Base-by-base conservation (phyloP, 1,139 yeast species). In the Nakaseomyces delphensis region DNA sequence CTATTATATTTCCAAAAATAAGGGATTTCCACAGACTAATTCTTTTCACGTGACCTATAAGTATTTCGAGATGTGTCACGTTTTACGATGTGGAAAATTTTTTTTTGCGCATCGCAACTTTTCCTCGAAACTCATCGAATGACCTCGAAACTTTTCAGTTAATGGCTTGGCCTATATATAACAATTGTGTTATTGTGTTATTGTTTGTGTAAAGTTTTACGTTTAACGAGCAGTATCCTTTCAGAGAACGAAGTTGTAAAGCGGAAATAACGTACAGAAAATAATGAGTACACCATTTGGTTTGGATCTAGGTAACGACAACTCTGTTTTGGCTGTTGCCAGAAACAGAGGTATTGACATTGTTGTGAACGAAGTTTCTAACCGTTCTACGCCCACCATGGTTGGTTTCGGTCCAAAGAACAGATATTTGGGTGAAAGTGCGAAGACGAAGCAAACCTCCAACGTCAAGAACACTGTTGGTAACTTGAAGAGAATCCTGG, bases 261-360 rank as follows among this genome's bases (percentile, higher is more conserved):
- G 3, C 5, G 11, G 11, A 3, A 14, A 23, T 15, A 23, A 24
- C 23, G 29, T 18, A 38, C 24, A 39, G 13, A 28, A 42, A 23
- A 32, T 31, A 69, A 80, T 80, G 84, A 79, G 85, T 66, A 79
- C 85, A 65, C 96, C 97, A 68, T 85, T 91, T 63, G 98, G 98
- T 74, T 83, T 91, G 69, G 99, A 91, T 79, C 81, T 91, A 66
- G 99, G 99, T 72, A 87, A 87, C 72, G 75, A 77, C 73, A 84
- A 76, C 74, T 79, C 95, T 51, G 96, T 89, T 55, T 77, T 91
- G 63, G 97, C 96, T 39, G 95, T 94, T 65, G 98, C 98, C 51
- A 84, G 94, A 68, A 91, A 91, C 78, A 81, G 97, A 74, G 97
- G 97, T 63, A 91, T 93, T 65, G 98, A 91, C 68, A 82, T 93